Base-by-base conservation (phyloP, 768 basidiomycete genomes). In the Gloeostereum incarnatum region DNA sequence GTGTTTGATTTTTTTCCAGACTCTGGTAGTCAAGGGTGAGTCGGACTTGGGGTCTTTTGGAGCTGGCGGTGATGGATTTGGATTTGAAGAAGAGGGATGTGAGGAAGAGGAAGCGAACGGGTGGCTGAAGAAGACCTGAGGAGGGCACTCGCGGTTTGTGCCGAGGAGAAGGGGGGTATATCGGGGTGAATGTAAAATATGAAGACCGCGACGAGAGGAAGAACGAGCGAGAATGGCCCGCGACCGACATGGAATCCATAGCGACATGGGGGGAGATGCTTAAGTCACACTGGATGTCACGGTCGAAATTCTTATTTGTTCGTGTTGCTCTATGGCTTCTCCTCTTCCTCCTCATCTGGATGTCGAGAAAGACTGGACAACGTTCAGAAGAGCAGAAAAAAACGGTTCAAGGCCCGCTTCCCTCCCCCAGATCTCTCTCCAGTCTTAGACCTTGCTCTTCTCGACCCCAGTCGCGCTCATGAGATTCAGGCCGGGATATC, bases 1-100 rank as follows among this genome's bases (percentile, higher is more conserved):
- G 51, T 97, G 88, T 65, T 97, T 99, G 44, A 97, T 80, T 49
- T 80, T 86, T 48, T 83, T 84, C 94, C 94, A 97, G 5, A 74
- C 73, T 26, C 92, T 69, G 7, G 74, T 67, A 27, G 64, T 41
- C 3, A 87, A 56, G 9, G n/a, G n/a, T n/a, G 72, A 68, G 14
- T 49, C 53, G 29, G 65, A 56, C 3, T 66, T 43, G 6, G 50
- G 40, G 23, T 71, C 66, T 48, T 68, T 69, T 22, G 68, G 59
- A 0, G 66, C 58, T 7, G 75, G 75, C 6, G 68, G 68, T n/a
- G 60, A 55, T 0, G 72, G 50, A 49, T 74, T 79, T 21, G 55
- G 48, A 42, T 75, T 73, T 13, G 59, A 45, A 4, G 62, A 39
- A 20, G 61, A 47, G 26, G 41, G 24, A 40, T 51, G 41, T 43